Evolutionary conservation across 306 rosid species (phyloP).

Genomic region (Dryas alaskensis): DNA sequence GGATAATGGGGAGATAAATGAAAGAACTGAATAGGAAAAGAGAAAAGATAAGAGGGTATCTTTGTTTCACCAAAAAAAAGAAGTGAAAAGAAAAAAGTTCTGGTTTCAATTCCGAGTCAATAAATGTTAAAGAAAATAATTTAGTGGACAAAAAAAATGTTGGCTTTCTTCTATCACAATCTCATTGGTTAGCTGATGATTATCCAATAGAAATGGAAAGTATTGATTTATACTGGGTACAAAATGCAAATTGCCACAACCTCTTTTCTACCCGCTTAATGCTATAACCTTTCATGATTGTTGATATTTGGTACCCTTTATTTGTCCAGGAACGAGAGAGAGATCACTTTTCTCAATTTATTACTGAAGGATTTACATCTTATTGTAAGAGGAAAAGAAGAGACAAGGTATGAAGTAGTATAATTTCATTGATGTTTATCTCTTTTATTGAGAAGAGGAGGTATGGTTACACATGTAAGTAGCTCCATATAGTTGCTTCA

Average conservation of each 20-base stretch:
- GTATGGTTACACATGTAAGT: neutral
- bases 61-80: neutral
- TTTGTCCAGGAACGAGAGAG: constrained; percentile 77
- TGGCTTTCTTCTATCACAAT: neutral
- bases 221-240: neutral
- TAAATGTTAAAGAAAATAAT: neutral
- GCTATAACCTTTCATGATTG: neutral
- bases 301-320: constrained; percentile 5
- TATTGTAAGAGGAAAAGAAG: constrained; percentile 98
- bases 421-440: constrained; percentile 10
- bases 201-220: neutral
- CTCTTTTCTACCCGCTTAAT: neutral
- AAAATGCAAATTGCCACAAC: neutral
- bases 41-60: neutral
- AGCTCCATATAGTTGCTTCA: neutral
- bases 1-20: neutral
- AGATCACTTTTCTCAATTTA: constrained; percentile 87
- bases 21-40: neutral
- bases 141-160: neutral
- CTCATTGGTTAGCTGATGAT: neutral
- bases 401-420: constrained; percentile 66
- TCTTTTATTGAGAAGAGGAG: neutral
- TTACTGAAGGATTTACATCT: constrained; percentile 89
- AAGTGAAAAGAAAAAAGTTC: neutral
- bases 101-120: neutral